Conservation (phyloP, 352 stramenopile species). For the Globisporangium megalacanthum region DNA sequence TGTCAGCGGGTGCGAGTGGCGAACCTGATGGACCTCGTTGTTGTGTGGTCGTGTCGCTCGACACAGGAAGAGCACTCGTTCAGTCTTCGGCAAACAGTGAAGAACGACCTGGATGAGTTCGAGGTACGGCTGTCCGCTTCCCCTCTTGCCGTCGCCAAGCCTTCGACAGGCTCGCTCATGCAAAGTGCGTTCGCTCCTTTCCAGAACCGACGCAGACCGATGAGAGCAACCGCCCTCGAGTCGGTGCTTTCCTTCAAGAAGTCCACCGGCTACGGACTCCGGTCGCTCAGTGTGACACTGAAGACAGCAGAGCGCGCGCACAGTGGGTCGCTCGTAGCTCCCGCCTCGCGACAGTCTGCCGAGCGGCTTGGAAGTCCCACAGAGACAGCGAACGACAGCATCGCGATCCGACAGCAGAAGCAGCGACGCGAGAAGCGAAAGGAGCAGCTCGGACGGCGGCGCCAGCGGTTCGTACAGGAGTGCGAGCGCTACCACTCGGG, state of each 20-base stretch:
- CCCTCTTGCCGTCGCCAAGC: background rate
- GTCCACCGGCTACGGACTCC: constrained; percentile 59
- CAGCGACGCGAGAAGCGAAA: constrained; percentile 45
- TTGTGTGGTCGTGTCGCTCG: background rate
- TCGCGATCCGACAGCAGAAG: constrained; percentile 44
- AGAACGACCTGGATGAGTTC: constrained; percentile 52
- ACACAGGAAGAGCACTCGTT: constrained; percentile 37
- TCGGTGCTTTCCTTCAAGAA: constrained; percentile 21
- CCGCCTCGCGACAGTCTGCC: constrained; percentile 1
- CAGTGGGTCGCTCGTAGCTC: background rate
- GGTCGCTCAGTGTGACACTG: constrained; percentile 51
- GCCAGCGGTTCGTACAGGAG: constrained; percentile 63
- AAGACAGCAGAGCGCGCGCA: constrained; percentile 14
- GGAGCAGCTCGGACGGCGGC: constrained; percentile 37
- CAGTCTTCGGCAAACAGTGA: constrained; percentile 46
- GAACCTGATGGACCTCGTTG: background rate
- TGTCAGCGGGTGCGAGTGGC: no score
- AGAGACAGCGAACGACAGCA: constrained; percentile 5
- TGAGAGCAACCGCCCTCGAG: constrained; percentile 1
- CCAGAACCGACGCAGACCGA: constrained; percentile 6
- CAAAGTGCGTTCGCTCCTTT: background rate
- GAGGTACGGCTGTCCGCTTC: constrained; percentile 21
- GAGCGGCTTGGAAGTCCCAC: constrained; percentile 2
- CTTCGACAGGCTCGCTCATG: background rate
- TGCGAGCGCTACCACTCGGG: constrained; percentile 30